These are phyloP conservation scores for Phyllosticta paracitricarpa DNA, from an alignment of 2,329 filamentous ascomycete species.

Conservation along the genomic window DNA sequence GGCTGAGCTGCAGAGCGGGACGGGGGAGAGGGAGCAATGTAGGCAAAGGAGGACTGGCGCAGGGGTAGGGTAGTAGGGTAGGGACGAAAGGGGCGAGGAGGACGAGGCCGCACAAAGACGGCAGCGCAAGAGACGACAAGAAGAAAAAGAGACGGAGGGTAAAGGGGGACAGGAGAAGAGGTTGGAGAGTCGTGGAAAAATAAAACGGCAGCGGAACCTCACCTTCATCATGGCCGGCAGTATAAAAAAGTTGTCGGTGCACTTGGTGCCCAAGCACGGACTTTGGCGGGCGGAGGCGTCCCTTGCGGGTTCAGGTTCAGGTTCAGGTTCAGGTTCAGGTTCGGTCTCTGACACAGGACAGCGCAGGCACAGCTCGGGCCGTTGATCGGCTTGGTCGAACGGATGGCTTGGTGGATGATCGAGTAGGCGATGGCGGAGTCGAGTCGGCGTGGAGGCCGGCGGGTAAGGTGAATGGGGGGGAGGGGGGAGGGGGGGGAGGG, in stretches of 20 bases:
- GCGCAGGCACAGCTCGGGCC: neutral
- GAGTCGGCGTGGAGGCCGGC: neutral
- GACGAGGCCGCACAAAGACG: neutral
- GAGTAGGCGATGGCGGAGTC: neutral
- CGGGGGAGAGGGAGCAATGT: neutral
- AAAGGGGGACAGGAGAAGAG: neutral
- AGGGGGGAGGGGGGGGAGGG: too few relatives aligned
- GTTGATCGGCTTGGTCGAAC: neutral
- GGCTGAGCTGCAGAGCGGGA: constrained; percentile 6
- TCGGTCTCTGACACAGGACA: neutral
- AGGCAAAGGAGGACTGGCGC: neutral
- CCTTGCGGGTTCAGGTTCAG: neutral
- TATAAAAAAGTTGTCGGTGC: constrained; percentile 5
- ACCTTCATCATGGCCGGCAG: constrained; percentile 8
- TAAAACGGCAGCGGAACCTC: neutral
- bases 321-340: neutral
- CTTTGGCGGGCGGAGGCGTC: neutral
- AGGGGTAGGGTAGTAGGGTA: neutral
- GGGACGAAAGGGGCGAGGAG: neutral
- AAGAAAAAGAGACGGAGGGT: neutral
- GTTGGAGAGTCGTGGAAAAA: neutral
- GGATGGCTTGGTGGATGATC: neutral
- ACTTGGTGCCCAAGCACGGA: constrained; percentile 9
- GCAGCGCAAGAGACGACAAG: neutral
- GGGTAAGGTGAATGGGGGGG: too few relatives aligned